Evolutionary conservation across 2,329 filamentous ascomycete species (phyloP).

Genomic region (Colletotrichum lini): DNA sequence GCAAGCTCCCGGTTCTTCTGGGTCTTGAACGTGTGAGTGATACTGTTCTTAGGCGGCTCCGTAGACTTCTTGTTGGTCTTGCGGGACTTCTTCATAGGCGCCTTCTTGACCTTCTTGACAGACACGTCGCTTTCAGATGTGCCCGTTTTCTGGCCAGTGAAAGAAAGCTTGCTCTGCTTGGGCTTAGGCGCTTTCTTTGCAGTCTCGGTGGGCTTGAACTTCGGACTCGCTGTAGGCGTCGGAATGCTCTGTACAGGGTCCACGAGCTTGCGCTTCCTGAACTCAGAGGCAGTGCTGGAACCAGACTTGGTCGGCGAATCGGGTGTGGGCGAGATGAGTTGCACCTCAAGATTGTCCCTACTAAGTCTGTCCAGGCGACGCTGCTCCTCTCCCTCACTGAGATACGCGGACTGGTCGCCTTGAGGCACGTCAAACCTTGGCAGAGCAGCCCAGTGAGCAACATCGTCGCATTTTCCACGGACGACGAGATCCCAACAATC

Average conservation of each 20-base stretch:
- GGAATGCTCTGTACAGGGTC: constrained; percentile 66
- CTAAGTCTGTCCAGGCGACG: constrained; percentile 54
- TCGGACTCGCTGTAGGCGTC: constrained; percentile 72
- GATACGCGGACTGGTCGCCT: constrained; percentile 63
- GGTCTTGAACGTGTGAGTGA: constrained; percentile 61
- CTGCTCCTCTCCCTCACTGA: constrained; percentile 60
- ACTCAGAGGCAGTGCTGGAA: constrained; percentile 52
- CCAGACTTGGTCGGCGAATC: constrained; percentile 45
- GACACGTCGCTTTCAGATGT: constrained; percentile 43
- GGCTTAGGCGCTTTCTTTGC: constrained; percentile 57
- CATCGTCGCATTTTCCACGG: constrained; percentile 87
- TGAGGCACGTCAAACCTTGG: constrained; percentile 73
- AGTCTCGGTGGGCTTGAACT: constrained; percentile 57
- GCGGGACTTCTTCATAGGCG: constrained; percentile 50
- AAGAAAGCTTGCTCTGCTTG: constrained; percentile 68
- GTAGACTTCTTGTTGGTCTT: constrained; percentile 54
- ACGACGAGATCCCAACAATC: constrained; percentile 95
- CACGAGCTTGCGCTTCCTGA: constrained; percentile 56
- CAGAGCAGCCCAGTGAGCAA: constrained; percentile 80
- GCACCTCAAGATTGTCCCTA: constrained; percentile 58
- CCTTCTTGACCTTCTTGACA: constrained; percentile 48
- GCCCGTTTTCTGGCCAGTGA: constrained; percentile 49
- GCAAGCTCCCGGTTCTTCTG: constrained; percentile 55
- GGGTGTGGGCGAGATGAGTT: constrained; percentile 49
- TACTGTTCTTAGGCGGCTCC: constrained; percentile 54